Conservation (phyloP, 2,329 filamentous ascomycete species). For the Aspergillus piperis region DNA sequence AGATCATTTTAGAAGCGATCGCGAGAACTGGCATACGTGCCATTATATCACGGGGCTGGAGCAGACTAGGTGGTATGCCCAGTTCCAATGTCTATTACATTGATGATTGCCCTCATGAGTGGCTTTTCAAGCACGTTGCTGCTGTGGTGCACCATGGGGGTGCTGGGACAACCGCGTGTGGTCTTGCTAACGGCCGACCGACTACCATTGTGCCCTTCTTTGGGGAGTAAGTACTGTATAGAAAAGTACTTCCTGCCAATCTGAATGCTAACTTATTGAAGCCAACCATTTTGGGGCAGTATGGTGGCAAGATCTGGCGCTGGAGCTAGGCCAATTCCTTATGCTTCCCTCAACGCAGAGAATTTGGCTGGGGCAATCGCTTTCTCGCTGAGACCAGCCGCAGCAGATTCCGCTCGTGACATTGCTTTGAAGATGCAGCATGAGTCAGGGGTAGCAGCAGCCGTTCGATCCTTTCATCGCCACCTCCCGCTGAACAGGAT, state of each 20-base stretch:
- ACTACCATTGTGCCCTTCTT: slow-evolving; percentile 61
- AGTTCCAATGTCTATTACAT: slow-evolving; percentile 50
- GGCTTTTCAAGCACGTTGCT: slow-evolving; percentile 59
- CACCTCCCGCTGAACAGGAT: slow-evolving; percentile 30
- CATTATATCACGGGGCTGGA: slow-evolving; percentile 59
- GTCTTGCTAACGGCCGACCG: slow-evolving; percentile 53
- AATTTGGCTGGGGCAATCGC: slow-evolving; percentile 50
- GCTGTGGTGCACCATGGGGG: slow-evolving; percentile 62
- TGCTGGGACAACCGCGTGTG: slow-evolving; percentile 60
- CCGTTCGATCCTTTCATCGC: slow-evolving; percentile 50
- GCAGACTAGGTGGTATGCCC: slow-evolving; percentile 45
- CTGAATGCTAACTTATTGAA: slow-evolving; percentile 7
- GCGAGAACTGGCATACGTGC: slow-evolving; percentile 51
- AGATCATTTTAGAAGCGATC: slow-evolving; percentile 52
- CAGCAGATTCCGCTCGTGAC: slow-evolving; percentile 37
- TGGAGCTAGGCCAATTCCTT: slow-evolving; percentile 52
- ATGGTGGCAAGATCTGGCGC: slow-evolving; percentile 55
- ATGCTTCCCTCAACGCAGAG: slow-evolving; percentile 47
- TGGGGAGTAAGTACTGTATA: slow-evolving; percentile 45
- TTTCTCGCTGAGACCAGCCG: slow-evolving; percentile 45
- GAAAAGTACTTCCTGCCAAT: not conserved
- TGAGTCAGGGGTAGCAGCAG: slow-evolving; percentile 46
- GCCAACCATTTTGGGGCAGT: slow-evolving; percentile 57
- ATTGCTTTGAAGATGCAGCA: slow-evolving; percentile 43
- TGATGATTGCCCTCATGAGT: slow-evolving; percentile 59